Evolutionary conservation across 1,284 basidiomycete genomes (phyloP).

Genomic region (Taiwanofungus camphoratus): DNA sequence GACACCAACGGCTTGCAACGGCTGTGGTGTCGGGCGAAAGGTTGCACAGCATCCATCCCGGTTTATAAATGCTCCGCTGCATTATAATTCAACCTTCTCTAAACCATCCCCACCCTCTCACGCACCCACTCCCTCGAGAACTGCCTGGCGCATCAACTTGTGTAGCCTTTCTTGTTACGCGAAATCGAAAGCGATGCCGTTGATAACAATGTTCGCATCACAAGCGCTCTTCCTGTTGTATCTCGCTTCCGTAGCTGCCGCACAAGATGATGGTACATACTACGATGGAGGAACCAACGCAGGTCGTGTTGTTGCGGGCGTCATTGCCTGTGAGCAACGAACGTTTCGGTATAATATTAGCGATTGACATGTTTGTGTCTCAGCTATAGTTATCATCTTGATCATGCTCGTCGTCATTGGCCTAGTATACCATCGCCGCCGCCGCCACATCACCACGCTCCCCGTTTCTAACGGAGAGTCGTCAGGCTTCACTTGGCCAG

Average conservation of each 20-base stretch:
- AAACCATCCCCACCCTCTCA: too few species aligned
- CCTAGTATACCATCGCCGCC: constrained; percentile 13
- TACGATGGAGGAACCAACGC: neutral
- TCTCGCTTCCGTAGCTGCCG: neutral
- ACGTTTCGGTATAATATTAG: neutral
- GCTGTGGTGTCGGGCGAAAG: too few species aligned
- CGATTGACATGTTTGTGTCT: neutral
- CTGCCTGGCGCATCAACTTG: too few species aligned
- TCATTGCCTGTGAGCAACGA: constrained; percentile 15
- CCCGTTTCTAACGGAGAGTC: neutral
- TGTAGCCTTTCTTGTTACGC: too few species aligned
- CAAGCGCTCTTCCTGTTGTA: too few species aligned
- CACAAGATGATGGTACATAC: neutral
- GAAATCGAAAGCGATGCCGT: too few species aligned
- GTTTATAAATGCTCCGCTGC: too few species aligned
- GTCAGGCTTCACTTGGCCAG: neutral
- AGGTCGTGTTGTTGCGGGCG: constrained; percentile 13
- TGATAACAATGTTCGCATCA: too few species aligned
- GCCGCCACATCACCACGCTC: constrained; percentile 8
- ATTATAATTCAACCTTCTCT: too few species aligned
- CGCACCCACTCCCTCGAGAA: too few species aligned
- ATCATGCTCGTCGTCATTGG: constrained; percentile 10
- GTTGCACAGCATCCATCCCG: too few species aligned
- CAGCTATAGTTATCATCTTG: constrained; percentile 14
- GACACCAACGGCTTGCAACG: too few species aligned